phyloP scores from a whole-genome alignment of 2,329 filamentous ascomycete genomes.

The Beauveria sp. region DNA sequence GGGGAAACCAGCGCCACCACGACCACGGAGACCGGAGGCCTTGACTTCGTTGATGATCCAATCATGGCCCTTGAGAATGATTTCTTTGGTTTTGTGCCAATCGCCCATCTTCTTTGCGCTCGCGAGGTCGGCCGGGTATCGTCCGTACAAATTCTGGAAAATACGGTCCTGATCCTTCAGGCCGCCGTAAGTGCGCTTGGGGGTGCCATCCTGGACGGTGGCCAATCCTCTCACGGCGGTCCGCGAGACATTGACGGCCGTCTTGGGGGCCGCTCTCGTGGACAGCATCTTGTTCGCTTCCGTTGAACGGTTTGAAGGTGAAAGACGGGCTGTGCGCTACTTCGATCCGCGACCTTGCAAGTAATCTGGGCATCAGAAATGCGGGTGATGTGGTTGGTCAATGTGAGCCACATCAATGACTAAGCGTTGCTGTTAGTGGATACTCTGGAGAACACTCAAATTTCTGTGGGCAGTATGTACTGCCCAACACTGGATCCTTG shows the following conservation, averaged over 20 bases:
- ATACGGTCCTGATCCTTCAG: slow-evolving; percentile 96
- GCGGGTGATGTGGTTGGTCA: slow-evolving; percentile 33
- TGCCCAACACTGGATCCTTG: not conserved
- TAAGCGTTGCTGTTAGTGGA: slow-evolving; percentile 24
- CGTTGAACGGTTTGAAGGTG: slow-evolving; percentile 23
- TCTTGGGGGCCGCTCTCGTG: slow-evolving; percentile 33
- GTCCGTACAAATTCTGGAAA: slow-evolving; percentile 96
- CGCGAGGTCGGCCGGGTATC: slow-evolving; percentile 85
- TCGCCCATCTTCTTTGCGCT: slow-evolving; percentile 96
- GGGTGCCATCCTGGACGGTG: slow-evolving; percentile 66
- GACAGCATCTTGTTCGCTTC: slow-evolving; percentile 36
- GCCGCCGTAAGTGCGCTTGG: slow-evolving; percentile 71
- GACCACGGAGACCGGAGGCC: slow-evolving; percentile 87
- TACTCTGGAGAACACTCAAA: slow-evolving; percentile 14
- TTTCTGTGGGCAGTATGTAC: not conserved
- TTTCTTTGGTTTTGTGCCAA: slow-evolving; percentile 99
- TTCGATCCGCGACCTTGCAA: slow-evolving; percentile 24
- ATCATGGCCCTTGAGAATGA: slow-evolving; percentile 91
- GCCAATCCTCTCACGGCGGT: slow-evolving; percentile 62
- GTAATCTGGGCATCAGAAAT: slow-evolving; percentile 30
- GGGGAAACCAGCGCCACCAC: slow-evolving; percentile 95
- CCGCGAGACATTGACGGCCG: slow-evolving; percentile 33
- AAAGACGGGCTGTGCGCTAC: slow-evolving; percentile 27
- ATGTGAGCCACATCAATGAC: slow-evolving; percentile 23
- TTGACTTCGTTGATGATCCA: slow-evolving; percentile 99